A percentile compares a stretch with the other conserved stretches of the same genome.
Evolutionary conservation across 139 green algal genomes (phyloP).

Genomic region (Dunaliella sp.): DNA sequence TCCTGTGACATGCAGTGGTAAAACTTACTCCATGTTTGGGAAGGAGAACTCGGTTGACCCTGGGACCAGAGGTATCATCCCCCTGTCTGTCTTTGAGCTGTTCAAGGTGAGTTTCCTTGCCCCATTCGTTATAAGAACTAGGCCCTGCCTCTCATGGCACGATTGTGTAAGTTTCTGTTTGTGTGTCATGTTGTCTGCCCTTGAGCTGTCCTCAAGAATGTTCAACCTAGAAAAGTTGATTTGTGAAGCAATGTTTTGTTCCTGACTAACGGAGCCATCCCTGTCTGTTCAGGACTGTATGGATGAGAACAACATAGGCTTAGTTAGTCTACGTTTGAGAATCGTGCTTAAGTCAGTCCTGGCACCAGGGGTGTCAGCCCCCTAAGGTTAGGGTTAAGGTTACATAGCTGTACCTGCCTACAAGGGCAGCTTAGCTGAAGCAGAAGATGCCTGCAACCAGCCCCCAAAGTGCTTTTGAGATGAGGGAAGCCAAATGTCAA

Average conservation of each 20-base stretch:
- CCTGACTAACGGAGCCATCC: neutral
- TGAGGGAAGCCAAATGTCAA: too few species aligned
- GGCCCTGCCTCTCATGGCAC: neutral
- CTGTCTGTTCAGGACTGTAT: too few species aligned
- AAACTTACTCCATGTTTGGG: slow-evolving; percentile 53
- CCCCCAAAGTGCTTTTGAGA: too few species aligned
- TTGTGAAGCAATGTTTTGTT: neutral
- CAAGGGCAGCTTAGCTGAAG: too few species aligned
- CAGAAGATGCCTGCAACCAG: too few species aligned
- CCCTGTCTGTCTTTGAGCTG: slow-evolving; percentile 30
- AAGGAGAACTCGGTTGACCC: neutral
- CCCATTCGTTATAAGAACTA: neutral
- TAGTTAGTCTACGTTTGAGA: too few species aligned
- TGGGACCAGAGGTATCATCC: slow-evolving; percentile 35
- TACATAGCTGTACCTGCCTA: too few species aligned
- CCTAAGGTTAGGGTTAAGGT: too few species aligned
- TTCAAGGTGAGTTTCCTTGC: slow-evolving; percentile 7
- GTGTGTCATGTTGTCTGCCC: too few species aligned
- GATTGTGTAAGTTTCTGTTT: neutral
- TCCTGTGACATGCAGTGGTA: slow-evolving; percentile 39
- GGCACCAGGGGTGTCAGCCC: too few species aligned
- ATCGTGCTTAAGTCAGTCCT: too few species aligned
- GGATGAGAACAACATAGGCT: too few species aligned
- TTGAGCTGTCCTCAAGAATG: neutral
- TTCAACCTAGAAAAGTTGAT: neutral